Base-by-base conservation (phyloP, 768 basidiomycete genomes). In the Pulveroboletus sp. region DNA sequence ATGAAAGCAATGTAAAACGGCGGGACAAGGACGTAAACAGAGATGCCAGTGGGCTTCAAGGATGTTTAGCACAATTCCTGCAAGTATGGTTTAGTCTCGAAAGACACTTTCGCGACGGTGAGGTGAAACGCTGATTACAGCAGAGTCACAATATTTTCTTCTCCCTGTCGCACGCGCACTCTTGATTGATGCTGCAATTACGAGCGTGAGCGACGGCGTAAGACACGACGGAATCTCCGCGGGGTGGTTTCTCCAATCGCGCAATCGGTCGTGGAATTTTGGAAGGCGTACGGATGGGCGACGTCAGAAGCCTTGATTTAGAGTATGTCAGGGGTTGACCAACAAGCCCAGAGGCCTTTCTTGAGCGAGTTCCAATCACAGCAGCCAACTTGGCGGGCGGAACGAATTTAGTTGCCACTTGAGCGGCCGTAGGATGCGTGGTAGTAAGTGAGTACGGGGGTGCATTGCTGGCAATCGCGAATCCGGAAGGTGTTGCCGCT, bases 311-410 rank as follows among this genome's bases (percentile, higher is more conserved):
- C 39, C 53, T 64, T 1, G 65, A 58, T 13, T 29, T 37, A 10
- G 55, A 41, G 9, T 50, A 62, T 5, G 39, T 17, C 6, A 30
- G 29, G 19, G 30, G 29, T 3, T 47, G 45, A 2, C 24, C 29
- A 8, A 45, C 40, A 19, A 44, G 49, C 13, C 14, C n/a, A 26
- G 54, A 54, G 1, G 16, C 30, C n/a, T 43, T 51, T 19, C 45
- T 54, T n/a, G 65, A 45, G 39, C 64, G 62, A 19, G 54, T 49
- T 2, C 59, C 57, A 22, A 68, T 63, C 37, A 57, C 58, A 36
- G 46, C 54, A 30, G 51, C 67, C 44, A 67, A 49, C 53, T 67
- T 68, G 42, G 61, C 56, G 37, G 65, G 67, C 10, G 67, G 58
- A 2, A 47, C 57, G 47, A 67, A 67, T 16, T 52, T 67, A 16